These are phyloP conservation scores for Ormosia semicastrata DNA, from an alignment of 306 rosid genomes.

Conservation along the genomic window DNA sequence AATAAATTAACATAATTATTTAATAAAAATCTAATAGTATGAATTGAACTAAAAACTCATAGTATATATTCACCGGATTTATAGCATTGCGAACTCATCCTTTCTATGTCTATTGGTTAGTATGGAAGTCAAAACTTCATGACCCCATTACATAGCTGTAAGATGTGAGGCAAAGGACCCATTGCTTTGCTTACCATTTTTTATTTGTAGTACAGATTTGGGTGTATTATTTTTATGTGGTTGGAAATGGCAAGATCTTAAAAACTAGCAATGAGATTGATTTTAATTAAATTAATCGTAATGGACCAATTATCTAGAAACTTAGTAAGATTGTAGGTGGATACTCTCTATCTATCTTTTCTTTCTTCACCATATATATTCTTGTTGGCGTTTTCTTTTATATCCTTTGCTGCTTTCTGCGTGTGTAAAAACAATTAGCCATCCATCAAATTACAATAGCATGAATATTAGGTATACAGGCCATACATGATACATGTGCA, in stretches of 20 bases:
- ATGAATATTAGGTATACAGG: neutral
- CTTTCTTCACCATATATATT: neutral
- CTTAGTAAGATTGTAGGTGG: neutral
- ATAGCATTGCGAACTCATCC: neutral
- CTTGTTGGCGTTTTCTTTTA: neutral
- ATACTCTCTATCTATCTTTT: neutral
- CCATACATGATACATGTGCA: neutral
- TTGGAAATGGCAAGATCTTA: constrained; percentile 33
- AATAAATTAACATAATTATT: neutral
- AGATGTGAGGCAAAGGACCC: constrained; percentile 46
- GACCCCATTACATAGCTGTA: constrained; percentile 58
- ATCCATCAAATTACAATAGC: neutral
- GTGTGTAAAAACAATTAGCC: neutral
- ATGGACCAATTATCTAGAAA: neutral
- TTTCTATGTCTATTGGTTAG: neutral
- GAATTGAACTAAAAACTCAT: neutral
- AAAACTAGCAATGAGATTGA: constrained; percentile 14
- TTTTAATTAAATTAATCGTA: constrained; percentile 22
- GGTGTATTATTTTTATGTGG: constrained; percentile 28
- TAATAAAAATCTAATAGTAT: neutral
- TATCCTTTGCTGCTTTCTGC: constrained; percentile 8
- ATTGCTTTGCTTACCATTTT: constrained; percentile 27
- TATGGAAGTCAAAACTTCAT: constrained; percentile 25
- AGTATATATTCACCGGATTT: neutral
- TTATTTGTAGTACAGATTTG: constrained; percentile 31